Percentiles rank a stretch among this genome's conserved stretches.
Evolutionary conservation across 2,329 filamentous ascomycete species (phyloP).

Genomic region (Pyrenophora tritici-repentis): DNA sequence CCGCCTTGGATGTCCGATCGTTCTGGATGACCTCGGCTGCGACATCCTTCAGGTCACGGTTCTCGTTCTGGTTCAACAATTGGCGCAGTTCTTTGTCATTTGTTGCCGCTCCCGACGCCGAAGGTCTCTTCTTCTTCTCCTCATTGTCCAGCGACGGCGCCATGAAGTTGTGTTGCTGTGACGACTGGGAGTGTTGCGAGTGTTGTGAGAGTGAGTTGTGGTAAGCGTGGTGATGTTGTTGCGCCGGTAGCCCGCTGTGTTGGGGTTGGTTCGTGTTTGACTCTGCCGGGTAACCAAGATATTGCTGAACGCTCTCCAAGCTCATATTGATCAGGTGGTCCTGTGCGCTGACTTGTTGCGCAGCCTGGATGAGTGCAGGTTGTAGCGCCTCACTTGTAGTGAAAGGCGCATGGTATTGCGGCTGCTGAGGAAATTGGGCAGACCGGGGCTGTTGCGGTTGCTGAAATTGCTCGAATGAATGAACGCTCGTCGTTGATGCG

Average conservation of each 20-base stretch:
- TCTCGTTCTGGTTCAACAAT: conserved; percentile 71
- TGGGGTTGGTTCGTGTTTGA: conserved; percentile 21
- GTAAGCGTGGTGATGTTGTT: conserved; percentile 37
- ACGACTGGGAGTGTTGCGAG: conserved; percentile 28
- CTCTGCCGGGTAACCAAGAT: conserved; percentile 37
- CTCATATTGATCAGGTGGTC: conserved; percentile 38
- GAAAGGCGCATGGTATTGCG: conserved; percentile 37
- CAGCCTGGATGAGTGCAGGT: conserved; percentile 42
- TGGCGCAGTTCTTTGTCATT: conserved; percentile 82
- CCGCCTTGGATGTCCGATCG: conserved; percentile 78
- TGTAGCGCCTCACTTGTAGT: conserved; percentile 36
- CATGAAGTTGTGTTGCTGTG: conserved; percentile 34
- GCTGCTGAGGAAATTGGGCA: conserved; percentile 24
- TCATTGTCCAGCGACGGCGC: conserved; percentile 43
- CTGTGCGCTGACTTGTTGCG: conserved; percentile 44
- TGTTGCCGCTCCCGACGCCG: conserved; percentile 72
- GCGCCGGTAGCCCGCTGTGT: conserved; percentile 27
- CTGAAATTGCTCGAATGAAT: conserved; percentile 46
- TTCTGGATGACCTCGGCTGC: conserved; percentile 77
- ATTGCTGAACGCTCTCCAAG: conserved; percentile 42
- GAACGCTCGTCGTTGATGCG: conserved; percentile 56
- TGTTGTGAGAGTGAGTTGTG: conserved; percentile 35
- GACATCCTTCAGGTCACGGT: conserved; percentile 71
- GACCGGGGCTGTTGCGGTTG: conserved; percentile 25
- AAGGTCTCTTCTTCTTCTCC: conserved; percentile 60